phyloP scores from a whole-genome alignment of 331 rosid genomes.

The Cydonia oblonga region DNA sequence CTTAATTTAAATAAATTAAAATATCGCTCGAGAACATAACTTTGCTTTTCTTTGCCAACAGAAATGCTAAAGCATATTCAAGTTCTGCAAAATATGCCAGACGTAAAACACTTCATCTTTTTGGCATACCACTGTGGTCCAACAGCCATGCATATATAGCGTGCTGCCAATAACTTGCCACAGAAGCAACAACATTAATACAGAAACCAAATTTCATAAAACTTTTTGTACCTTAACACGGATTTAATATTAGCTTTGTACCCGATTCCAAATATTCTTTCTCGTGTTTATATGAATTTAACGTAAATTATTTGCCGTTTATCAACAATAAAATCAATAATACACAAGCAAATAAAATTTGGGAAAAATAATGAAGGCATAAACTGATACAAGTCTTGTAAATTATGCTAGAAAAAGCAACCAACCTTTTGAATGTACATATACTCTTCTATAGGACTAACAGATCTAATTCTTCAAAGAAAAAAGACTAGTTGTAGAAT shows the following conservation, averaged over 20 bases:
- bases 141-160: neutral
- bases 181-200: neutral
- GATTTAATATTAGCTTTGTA: neutral
- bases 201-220: neutral
- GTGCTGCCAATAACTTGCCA: neutral
- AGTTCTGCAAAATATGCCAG: neutral
- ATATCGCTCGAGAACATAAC: neutral
- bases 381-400: slow-evolving; percentile 8
- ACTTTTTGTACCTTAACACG: neutral
- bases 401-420: slow-evolving; percentile 25
- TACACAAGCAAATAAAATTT: neutral
- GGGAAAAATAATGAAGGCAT: neutral
- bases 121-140: neutral
- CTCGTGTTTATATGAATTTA: neutral
- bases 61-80: neutral
- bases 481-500: slow-evolving; percentile 27
- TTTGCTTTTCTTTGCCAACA: neutral
- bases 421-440: slow-evolving; percentile 37
- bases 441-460: slow-evolving; percentile 25
- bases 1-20: no score
- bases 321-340: no score
- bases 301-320: neutral
- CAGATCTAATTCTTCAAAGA: slow-evolving; percentile 17
- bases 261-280: no score
- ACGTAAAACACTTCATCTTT: no score